A percentile compares a stretch with the other conserved stretches of the same genome.
These are phyloP conservation scores for Claviceps sp. DNA, from an alignment of 2,329 filamentous ascomycete species.

Conservation along the genomic window DNA sequence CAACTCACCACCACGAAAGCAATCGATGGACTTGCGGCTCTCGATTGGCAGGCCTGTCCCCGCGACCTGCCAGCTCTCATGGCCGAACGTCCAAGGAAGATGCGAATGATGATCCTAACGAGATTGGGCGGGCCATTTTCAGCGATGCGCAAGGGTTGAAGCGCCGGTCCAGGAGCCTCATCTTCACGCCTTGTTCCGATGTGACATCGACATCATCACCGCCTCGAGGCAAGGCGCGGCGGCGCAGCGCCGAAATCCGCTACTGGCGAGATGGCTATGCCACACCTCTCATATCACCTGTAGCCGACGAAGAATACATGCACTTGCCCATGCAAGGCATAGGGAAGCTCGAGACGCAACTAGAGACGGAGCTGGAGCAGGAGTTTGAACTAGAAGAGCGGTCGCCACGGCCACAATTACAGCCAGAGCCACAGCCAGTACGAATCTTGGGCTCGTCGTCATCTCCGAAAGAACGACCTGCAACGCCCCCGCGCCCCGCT, in stretches of 20 bases:
- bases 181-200: conserved; percentile 33
- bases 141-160: conserved; percentile 36
- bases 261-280: conserved; percentile 51
- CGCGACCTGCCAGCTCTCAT: conserved; percentile 47
- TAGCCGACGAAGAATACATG: conserved; percentile 19
- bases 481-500: neutral
- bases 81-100: conserved; percentile 29
- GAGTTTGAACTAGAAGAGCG: conserved; percentile 15
- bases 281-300: conserved; percentile 35
- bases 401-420: conserved; percentile 12
- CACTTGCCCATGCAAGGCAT: conserved; percentile 18
- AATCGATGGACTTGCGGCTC: conserved; percentile 18
- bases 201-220: neutral
- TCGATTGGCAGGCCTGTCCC: conserved; percentile 42
- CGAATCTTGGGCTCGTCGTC: conserved; percentile 1
- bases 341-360: neutral
- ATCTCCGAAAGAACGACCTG: neutral
- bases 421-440: conserved; percentile 14
- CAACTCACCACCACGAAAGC: conserved; percentile 12
- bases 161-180: conserved; percentile 46
- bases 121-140: conserved; percentile 50
- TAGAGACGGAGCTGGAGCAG: conserved; percentile 14
- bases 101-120: conserved; percentile 31
- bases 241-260: conserved; percentile 49
- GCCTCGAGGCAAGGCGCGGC: conserved; percentile 23